Percentiles rank a stretch among this genome's conserved stretches.
Evolutionary conservation across 768 basidiomycete genomes (phyloP).

Genomic region (Suillus decipiens): DNA sequence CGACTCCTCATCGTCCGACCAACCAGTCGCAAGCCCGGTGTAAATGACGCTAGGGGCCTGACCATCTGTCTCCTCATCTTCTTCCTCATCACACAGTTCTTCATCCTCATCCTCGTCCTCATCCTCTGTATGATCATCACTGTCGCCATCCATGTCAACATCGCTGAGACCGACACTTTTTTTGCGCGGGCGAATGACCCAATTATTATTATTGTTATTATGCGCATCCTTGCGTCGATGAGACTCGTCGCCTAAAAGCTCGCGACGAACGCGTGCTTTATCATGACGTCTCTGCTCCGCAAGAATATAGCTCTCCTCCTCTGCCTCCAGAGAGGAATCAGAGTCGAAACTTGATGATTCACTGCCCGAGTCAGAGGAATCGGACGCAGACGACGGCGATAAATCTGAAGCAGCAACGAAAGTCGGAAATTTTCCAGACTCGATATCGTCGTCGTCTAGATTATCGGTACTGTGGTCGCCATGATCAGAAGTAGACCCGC

Average conservation of each 20-base stretch:
- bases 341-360: slow-evolving; percentile 44
- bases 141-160: slow-evolving; percentile 65
- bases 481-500: slow-evolving; percentile 29
- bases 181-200: slow-evolving; percentile 72
- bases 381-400: slow-evolving; percentile 50
- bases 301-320: slow-evolving; percentile 63
- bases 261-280: slow-evolving; percentile 58
- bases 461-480: slow-evolving; percentile 34
- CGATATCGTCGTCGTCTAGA: slow-evolving; percentile 33
- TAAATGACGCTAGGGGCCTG: slow-evolving; percentile 43
- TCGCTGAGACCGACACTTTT: slow-evolving; percentile 67
- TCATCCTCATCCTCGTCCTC: slow-evolving; percentile 53
- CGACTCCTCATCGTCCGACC: slow-evolving; percentile 79
- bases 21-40: slow-evolving; percentile 69
- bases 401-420: slow-evolving; percentile 67
- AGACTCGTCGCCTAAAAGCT: slow-evolving; percentile 56
- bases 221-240: slow-evolving; percentile 42
- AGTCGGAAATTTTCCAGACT: slow-evolving; percentile 55
- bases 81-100: slow-evolving; percentile 41
- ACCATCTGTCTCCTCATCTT: slow-evolving; percentile 51
- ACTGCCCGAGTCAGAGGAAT: slow-evolving; percentile 42
- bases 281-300: slow-evolving; percentile 47
- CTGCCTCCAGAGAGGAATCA: slow-evolving; percentile 58
- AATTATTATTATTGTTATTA: slow-evolving; percentile 47
- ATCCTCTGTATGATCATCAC: slow-evolving; percentile 56